A percentile compares a stretch with the other conserved stretches of the same genome.
Conservation (phyloP, 1,284 basidiomycete genomes). For the Ceratobasidium theobromae region DNA sequence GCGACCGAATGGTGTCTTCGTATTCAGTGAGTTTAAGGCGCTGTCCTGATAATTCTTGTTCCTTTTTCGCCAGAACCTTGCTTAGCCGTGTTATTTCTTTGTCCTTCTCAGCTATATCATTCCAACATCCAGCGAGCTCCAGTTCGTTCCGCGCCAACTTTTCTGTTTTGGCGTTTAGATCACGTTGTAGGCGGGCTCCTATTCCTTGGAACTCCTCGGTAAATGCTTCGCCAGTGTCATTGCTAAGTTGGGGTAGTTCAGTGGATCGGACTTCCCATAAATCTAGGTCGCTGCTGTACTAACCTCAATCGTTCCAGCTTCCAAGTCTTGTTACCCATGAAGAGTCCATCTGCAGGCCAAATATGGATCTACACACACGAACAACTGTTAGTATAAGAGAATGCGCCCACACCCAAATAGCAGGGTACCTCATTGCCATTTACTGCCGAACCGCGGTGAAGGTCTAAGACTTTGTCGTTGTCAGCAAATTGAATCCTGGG, state of each 20-base stretch:
- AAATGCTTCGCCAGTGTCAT: conserved; percentile 10
- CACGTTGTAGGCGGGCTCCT: not conserved
- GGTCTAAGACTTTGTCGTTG: conserved; percentile 14
- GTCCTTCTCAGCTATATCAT: not conserved
- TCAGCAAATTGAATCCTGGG: not conserved
- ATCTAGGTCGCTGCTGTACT: too few species aligned
- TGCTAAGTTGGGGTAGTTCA: too few species aligned
- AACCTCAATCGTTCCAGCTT: conserved; percentile 2
- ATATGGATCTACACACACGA: conserved; percentile 1
- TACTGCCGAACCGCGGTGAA: conserved; percentile 10
- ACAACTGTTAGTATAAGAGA: not conserved
- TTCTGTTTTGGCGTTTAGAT: not conserved
- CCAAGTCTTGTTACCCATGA: conserved; percentile 2
- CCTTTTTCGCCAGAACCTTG: not conserved
- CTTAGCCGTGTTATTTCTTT: not conserved
- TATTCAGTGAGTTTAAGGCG: not conserved
- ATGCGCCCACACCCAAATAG: too few species aligned
- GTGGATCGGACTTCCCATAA: too few species aligned
- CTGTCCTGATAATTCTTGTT: not conserved
- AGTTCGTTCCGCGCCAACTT: not conserved
- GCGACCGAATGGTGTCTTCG: not conserved
- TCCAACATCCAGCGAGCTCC: too few species aligned
- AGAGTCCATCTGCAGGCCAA: not conserved
- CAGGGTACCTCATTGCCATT: conserved; percentile 20
- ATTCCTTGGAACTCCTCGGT: not conserved